Base-by-base conservation (phyloP, 352 stramenopile genomes). In the Stramenopiles sp. region DNA sequence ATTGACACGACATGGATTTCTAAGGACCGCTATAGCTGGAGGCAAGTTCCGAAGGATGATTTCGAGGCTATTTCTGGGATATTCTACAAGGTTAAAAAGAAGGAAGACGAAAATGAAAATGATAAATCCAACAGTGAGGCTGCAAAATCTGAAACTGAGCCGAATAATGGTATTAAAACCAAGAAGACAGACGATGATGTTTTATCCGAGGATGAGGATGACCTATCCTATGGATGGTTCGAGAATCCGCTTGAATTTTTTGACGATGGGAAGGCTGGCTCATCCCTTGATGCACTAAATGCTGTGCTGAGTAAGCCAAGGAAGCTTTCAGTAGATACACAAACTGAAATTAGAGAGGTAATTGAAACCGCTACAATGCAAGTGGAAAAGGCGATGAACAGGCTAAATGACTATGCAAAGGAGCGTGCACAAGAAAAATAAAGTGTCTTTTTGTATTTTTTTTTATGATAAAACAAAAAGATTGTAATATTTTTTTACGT, bases 1-100 rank as follows among this genome's bases (percentile, higher is more conserved):
- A 78, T 78, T 14, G 71, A 78, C 22, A 78, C 71, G 22, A 78
- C 71, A 33, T 78, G 71, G 71, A 78, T 78, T 78, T 4, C 71
- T 14, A 8, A 14, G 71, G 22, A 14, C 8, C 4, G 30, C 22
- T 27, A 22, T 27, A 22, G 55, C 22, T 71, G 55, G 55, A 27
- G 55, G 55, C 55, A 27, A 71, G 22, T 22, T 22, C 55, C 22
- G 27, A 22, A 27, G 55, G 55, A 27, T 27, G 27, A 71, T 27
- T 71, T 22, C 55, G 55, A 27, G 55, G n/a, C n/a, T n/a, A n/a
- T n/a, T n/a, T n/a, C n/a, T n/a, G n/a, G n/a, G n/a, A n/a, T n/a
- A n/a, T n/a, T n/a, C n/a, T n/a, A n/a, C 4, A 55, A 14, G 39
- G 39, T 55, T 14, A 55, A 55, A 55, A 55, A 55, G 39, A 55